These are phyloP conservation scores for Pythium sukuiense DNA, from an alignment of 352 stramenopile genomes.

Conservation along the genomic window DNA sequence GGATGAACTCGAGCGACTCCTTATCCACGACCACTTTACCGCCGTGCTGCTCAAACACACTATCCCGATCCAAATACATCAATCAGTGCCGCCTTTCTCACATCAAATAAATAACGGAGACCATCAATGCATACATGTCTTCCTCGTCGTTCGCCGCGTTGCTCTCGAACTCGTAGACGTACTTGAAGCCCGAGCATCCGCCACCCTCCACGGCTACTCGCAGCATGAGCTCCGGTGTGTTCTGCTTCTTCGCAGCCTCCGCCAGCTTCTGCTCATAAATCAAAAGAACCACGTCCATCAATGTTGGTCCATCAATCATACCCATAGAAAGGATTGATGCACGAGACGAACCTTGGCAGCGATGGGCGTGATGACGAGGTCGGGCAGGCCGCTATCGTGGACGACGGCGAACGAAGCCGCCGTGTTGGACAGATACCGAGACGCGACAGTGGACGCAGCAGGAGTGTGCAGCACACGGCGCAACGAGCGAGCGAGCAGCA, in stretches of 20 bases:
- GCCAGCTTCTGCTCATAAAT: conserved; percentile 46
- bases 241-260: conserved; percentile 55
- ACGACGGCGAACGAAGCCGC: neutral
- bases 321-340: neutral
- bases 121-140: conserved; percentile 32
- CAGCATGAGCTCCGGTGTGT: conserved; percentile 65
- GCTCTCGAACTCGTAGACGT: conserved; percentile 90
- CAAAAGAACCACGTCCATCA: neutral
- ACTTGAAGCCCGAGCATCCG: conserved; percentile 94
- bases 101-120: neutral
- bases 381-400: conserved; percentile 13
- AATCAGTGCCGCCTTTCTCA: neutral
- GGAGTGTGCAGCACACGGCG: conserved; percentile 5
- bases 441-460: neutral
- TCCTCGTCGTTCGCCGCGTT: conserved; percentile 50
- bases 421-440: conserved; percentile 19
- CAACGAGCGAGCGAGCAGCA: conserved; percentile 4
- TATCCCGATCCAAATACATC: conserved; percentile 21
- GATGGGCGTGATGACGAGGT: conserved; percentile 18
- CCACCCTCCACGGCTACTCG: conserved; percentile 90
- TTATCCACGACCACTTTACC: conserved; percentile 90
- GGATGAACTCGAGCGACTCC: conserved; percentile 93
- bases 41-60: conserved; percentile 88
- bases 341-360: conserved; percentile 14
- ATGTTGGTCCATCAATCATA: neutral